A percentile compares a stretch with the other conserved stretches of the same genome.
Conservation (phyloP, 2,329 filamentous ascomycete species). For the Diaporthe sp. region DNA sequence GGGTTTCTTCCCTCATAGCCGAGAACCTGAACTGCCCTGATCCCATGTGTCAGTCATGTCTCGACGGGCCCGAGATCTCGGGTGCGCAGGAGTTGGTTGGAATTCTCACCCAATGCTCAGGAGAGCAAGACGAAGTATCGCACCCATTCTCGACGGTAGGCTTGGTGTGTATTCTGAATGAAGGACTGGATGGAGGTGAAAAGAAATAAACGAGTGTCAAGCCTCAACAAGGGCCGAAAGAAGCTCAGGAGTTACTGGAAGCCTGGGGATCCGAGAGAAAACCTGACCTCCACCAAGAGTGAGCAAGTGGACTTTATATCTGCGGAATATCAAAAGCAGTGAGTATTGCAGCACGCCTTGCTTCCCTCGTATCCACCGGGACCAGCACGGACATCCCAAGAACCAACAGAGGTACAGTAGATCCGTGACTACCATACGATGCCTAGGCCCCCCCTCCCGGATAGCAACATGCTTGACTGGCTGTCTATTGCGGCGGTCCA, state of each 20-base stretch:
- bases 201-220: conserved; percentile 35
- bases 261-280: conserved; percentile 13
- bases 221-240: conserved; percentile 30
- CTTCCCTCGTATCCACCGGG: conserved; percentile 33
- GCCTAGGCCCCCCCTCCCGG: neutral
- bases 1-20: conserved; percentile 26
- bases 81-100: neutral
- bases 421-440: neutral
- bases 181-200: conserved; percentile 11
- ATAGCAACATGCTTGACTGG: conserved; percentile 22
- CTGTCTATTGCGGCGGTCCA: conserved; percentile 18
- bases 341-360: neutral
- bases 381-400: conserved; percentile 10
- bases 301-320: conserved; percentile 34
- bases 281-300: neutral
- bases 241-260: conserved; percentile 34
- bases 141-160: conserved; percentile 20
- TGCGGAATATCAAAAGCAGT: neutral
- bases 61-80: neutral
- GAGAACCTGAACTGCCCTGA: conserved; percentile 37
- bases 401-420: neutral
- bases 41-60: conserved; percentile 39
- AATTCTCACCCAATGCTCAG: conserved; percentile 34
- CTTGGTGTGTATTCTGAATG: neutral
- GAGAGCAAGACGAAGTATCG: conserved; percentile 32